Conservation (phyloP, 2,329 filamentous ascomycete genomes). For the Colletotrichum sp. region DNA sequence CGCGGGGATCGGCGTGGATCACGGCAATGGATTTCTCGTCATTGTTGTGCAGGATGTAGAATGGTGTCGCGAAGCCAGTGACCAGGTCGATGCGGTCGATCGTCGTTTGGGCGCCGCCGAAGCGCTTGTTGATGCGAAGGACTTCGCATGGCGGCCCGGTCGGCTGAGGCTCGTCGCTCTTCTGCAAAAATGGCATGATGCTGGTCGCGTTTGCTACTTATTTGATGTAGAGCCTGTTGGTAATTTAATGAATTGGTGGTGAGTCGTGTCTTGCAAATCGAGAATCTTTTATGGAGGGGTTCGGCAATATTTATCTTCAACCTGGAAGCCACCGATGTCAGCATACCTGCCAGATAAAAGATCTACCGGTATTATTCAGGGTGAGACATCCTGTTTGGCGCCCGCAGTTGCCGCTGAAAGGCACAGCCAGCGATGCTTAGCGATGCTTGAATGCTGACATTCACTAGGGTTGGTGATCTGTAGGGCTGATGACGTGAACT, state of each 20-base stretch:
- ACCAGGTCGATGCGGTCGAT: conserved; percentile 8
- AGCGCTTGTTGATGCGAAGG: conserved; percentile 19
- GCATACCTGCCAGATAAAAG: neutral
- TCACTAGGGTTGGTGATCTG: neutral
- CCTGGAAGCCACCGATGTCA: neutral
- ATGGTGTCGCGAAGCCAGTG: neutral
- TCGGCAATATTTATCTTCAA: neutral
- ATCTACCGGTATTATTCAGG: neutral
- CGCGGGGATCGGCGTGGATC: neutral
- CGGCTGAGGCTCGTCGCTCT: neutral
- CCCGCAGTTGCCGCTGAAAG: neutral
- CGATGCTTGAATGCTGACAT: neutral
- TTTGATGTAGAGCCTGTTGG: fast-evolving
- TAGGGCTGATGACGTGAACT: neutral
- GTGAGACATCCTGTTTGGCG: neutral
- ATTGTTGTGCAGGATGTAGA: conserved; percentile 10
- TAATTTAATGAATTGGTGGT: neutral
- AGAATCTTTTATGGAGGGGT: neutral
- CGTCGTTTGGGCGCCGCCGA: conserved; percentile 8
- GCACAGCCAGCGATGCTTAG: neutral
- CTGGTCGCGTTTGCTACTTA: neutral
- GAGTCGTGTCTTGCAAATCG: neutral
- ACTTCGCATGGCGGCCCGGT: neutral
- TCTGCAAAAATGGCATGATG: neutral
- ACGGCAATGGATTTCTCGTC: neutral